Base-by-base conservation (phyloP, 2,329 filamentous ascomycete genomes). In the Penicillium sp. region DNA sequence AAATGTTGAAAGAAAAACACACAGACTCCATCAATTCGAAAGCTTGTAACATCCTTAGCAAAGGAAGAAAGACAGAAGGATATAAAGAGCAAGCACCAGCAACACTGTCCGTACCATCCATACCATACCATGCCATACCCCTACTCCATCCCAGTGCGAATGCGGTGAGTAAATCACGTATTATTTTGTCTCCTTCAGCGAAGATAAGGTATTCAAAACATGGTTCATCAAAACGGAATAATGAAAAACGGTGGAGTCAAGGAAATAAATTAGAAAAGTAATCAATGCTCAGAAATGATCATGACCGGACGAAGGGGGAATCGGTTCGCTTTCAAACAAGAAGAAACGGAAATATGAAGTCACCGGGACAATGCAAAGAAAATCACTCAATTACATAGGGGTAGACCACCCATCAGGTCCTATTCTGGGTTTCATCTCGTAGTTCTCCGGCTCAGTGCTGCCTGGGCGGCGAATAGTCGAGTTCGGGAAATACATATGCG, bases 401-500 rank as follows among this genome's bases (percentile, higher is more conserved):
- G 72, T 72, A 14, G 71, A 68, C 72, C 72, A 74, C 47, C 66
- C 61, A 50, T 67, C 66, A 48, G 72, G 68, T 28, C 66, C 65
- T 56, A 73, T 57, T 55, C 68, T 70, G 24, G 83, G 78, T 71
- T 85, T 87, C 61, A 83, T 76, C 46, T 87, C 84, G 63, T 87
- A 88, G 56, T 81, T 79, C 55, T 84, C 80, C 6, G 87, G 85
- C 68, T 94, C 88, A 3, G 89, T 84, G 79, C 89, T 91, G 63
- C 88, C 87, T 3, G 88, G 86, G 58, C 89, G 82, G 56, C 89
- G 84, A 63, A 90, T 85, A 58, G 84, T 81, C 5, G 83, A 81
- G 60, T 84, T 84, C 35, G 81, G 80, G 63, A 91, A 92, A 71
- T 91, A 93, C 77, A 91, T 84, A 65, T 88, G 84, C 43, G 81